phyloP scores from a whole-genome alignment of 192 early-diverging fungal species.

The Chytriomyces confervae region DNA sequence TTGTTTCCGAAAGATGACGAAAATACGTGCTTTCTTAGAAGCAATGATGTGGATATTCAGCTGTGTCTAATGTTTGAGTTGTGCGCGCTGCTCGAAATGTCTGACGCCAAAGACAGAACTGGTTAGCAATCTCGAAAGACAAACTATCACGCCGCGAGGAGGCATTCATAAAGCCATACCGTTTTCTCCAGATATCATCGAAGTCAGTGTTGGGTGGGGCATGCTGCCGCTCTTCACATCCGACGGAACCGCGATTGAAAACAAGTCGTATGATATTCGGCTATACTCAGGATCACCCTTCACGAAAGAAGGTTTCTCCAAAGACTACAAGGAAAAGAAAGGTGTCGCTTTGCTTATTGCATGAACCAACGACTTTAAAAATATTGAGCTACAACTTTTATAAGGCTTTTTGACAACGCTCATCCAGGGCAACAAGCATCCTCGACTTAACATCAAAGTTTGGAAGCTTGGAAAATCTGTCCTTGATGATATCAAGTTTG shows the following conservation, averaged over 20 bases:
- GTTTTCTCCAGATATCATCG: slow-evolving; percentile 27
- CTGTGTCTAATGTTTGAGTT: slow-evolving; percentile 57
- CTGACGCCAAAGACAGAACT: slow-evolving; percentile 23
- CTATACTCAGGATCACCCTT: slow-evolving; percentile 56
- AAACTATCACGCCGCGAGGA: neutral
- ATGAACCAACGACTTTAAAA: neutral
- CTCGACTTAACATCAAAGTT: slow-evolving; percentile 49
- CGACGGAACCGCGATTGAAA: slow-evolving; percentile 55
- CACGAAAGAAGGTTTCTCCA: slow-evolving; percentile 40
- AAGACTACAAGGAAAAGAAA: slow-evolving; percentile 38
- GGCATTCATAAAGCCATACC: neutral
- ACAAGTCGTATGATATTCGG: slow-evolving; percentile 54
- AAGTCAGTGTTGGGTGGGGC: slow-evolving; percentile 58
- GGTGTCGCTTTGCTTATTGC: slow-evolving; percentile 14
- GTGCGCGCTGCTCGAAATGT: slow-evolving; percentile 44
- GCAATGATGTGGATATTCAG: slow-evolving; percentile 51
- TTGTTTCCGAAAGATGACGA: slow-evolving; percentile 59
- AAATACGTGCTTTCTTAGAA: slow-evolving; percentile 54
- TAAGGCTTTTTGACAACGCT: slow-evolving; percentile 41
- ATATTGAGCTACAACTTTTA: neutral
- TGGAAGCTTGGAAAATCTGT: slow-evolving; percentile 53
- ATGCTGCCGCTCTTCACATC: slow-evolving; percentile 55
- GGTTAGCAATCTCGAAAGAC: slow-evolving; percentile 11
- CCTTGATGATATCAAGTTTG: slow-evolving; percentile 51
- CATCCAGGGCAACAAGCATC: slow-evolving; percentile 38